Percentiles rank a stretch among this genome's conserved stretches.
Evolutionary conservation across 345 rosid genomes (phyloP).

Genomic region (thale cress (Arabidopsis thaliana)): DNA sequence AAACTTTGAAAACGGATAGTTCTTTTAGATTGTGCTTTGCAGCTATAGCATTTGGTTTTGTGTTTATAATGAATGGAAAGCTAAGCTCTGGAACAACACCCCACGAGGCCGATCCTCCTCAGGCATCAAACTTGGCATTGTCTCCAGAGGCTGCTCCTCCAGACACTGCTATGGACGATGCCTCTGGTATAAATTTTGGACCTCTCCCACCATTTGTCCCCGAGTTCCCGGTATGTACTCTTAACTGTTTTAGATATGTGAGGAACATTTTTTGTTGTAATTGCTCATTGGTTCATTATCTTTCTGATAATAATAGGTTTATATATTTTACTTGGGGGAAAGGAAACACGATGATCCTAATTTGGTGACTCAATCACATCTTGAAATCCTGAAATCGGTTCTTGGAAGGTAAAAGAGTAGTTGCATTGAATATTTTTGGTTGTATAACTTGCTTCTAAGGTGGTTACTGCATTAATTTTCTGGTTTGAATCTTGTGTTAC

Average conservation of each 20-base stretch:
- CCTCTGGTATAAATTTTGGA: not conserved
- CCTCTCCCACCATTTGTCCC: conserved; percentile 14
- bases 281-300: conserved; percentile 11
- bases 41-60: conserved; percentile 22
- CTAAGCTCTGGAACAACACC: conserved; percentile 20
- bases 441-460: conserved; percentile 12
- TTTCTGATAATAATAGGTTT: conserved; percentile 33
- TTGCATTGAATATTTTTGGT: conserved; percentile 16
- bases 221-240: conserved; percentile 31
- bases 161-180: not conserved
- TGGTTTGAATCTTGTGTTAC: conserved; percentile 17
- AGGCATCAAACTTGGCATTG: not conserved
- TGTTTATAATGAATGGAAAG: conserved; percentile 27
- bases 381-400: conserved; percentile 35
- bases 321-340: conserved; percentile 41
- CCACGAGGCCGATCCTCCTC: conserved; percentile 3
- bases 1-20: conserved; percentile 20
- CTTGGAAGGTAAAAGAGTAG: conserved; percentile 37
- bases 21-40: conserved; percentile 28
- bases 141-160: conserved; percentile 19
- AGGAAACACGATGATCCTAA: conserved; percentile 28
- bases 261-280: not conserved
- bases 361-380: conserved; percentile 26
- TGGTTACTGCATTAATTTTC: not conserved
- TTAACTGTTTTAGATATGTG: not conserved